Evolutionary conservation across 2,329 filamentous ascomycete genomes (phyloP).

Genomic region (Chaetothyriales sp.): DNA sequence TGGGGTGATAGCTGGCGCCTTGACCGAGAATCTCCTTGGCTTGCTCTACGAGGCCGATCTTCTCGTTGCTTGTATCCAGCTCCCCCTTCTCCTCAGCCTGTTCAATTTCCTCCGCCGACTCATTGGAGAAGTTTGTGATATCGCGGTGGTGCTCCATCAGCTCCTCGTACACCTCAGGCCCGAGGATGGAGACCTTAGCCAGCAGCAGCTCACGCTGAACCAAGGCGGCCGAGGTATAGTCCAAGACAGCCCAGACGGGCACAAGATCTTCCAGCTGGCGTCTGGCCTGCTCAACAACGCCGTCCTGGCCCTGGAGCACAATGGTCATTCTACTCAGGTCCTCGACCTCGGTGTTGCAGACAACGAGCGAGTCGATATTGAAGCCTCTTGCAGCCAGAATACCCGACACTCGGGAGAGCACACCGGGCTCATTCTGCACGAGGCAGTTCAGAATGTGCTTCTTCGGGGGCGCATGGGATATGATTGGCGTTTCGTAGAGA

Average conservation of each 20-base stretch:
- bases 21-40: slow-evolving; percentile 17
- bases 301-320: slow-evolving; percentile 87
- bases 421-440: slow-evolving; percentile 96
- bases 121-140: slow-evolving; percentile 45
- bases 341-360: slow-evolving; percentile 94
- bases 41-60: slow-evolving; percentile 11
- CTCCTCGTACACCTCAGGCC: slow-evolving; percentile 97
- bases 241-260: slow-evolving; percentile 93
- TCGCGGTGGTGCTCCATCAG: slow-evolving; percentile 89
- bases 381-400: slow-evolving; percentile 92
- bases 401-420: slow-evolving; percentile 87
- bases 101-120: slow-evolving; percentile 15
- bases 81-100: slow-evolving; percentile 24
- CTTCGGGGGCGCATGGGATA: slow-evolving; percentile 70
- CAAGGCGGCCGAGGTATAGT: slow-evolving; percentile 83
- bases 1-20: slow-evolving; percentile 66
- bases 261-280: slow-evolving; percentile 92
- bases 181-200: slow-evolving; percentile 91
- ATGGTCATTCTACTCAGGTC: slow-evolving; percentile 98
- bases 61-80: slow-evolving; percentile 25
- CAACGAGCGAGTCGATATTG: slow-evolving; percentile 97
- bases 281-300: slow-evolving; percentile 91
- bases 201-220: slow-evolving; percentile 92
- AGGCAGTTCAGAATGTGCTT: slow-evolving; percentile 95
- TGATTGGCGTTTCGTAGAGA: slow-evolving; percentile 90